phyloP scores from a whole-genome alignment of 2,329 filamentous ascomycete species.

The Aspergillus tamarii region DNA sequence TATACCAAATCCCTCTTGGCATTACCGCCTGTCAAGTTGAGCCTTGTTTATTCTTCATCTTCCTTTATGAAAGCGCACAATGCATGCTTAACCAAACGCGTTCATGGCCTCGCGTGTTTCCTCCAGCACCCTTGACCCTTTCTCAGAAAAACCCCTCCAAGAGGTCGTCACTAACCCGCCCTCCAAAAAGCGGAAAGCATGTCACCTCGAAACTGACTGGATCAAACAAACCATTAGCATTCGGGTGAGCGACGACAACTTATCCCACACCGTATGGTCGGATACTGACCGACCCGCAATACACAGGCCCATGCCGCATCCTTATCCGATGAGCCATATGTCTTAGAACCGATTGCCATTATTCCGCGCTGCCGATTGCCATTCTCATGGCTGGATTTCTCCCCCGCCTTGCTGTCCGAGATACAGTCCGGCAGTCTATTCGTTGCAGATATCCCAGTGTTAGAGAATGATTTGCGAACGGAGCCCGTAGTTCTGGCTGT shows the following conservation, averaged over 20 bases:
- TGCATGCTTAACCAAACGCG: slow-evolving; percentile 26
- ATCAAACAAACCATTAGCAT: slow-evolving; percentile 34
- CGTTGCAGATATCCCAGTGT: slow-evolving; percentile 38
- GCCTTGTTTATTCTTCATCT: neutral
- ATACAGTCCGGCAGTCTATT: slow-evolving; percentile 42
- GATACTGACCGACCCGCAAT: slow-evolving; percentile 4
- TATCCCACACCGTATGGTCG: neutral
- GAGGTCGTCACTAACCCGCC: slow-evolving; percentile 25
- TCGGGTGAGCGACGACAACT: slow-evolving; percentile 28
- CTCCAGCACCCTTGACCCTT: slow-evolving; percentile 36
- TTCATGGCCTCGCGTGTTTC: slow-evolving; percentile 42
- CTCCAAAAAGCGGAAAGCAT: slow-evolving; percentile 40
- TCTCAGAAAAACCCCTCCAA: slow-evolving; percentile 37
- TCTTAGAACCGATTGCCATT: slow-evolving; percentile 39
- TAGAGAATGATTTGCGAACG: slow-evolving; percentile 35
- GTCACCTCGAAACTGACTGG: slow-evolving; percentile 20
- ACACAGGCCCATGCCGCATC: slow-evolving; percentile 40
- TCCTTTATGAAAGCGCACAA: slow-evolving; percentile 5
- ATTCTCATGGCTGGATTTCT: slow-evolving; percentile 43
- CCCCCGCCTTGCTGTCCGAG: slow-evolving; percentile 26
- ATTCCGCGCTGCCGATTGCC: slow-evolving; percentile 42
- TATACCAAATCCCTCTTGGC: neutral
- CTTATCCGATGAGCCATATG: slow-evolving; percentile 37
- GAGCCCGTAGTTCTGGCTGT: slow-evolving; percentile 35
- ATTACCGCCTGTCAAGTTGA: neutral